A percentile compares a stretch with the other conserved stretches of the same genome.
Conservation (phyloP, 2,329 filamentous ascomycete species). For the Dactylellina haptotyla region DNA sequence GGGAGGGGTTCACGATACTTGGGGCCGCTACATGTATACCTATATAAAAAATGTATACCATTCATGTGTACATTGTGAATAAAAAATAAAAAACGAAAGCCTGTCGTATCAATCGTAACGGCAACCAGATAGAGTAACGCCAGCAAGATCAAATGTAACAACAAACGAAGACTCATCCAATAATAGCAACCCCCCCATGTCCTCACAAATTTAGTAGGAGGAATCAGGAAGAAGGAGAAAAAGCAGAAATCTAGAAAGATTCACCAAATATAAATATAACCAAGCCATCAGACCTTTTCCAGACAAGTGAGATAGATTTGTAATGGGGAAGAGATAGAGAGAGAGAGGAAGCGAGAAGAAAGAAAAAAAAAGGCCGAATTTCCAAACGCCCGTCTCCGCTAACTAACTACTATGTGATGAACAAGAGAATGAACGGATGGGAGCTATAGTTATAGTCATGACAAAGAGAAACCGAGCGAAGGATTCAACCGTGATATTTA, state of each 20-base stretch:
- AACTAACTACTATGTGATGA: slow-evolving; percentile 27
- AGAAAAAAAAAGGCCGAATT: slow-evolving; percentile 14
- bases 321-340: background rate
- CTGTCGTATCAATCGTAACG: slow-evolving; percentile 41
- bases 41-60: too few relatives aligned
- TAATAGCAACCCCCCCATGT: slow-evolving; percentile 9
- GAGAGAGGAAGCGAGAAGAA: slow-evolving; percentile 1
- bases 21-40: too few relatives aligned
- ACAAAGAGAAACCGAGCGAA: background rate
- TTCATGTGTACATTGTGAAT: background rate
- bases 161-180: slow-evolving; percentile 28
- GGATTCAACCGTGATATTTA: background rate
- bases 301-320: background rate
- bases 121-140: slow-evolving; percentile 37
- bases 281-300: slow-evolving; percentile 6
- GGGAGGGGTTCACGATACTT: too few relatives aligned
- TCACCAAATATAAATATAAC: slow-evolving; percentile 7
- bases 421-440: slow-evolving; percentile 18
- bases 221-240: slow-evolving; percentile 7
- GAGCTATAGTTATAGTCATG: slow-evolving; percentile 1
- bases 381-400: slow-evolving; percentile 48
- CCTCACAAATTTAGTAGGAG: slow-evolving; percentile 1
- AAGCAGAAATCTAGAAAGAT: slow-evolving; percentile 12
- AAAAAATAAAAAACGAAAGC: slow-evolving; percentile 5
- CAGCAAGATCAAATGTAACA: slow-evolving; percentile 22